A percentile compares a stretch with the other conserved stretches of the same genome.
Conservation (phyloP, 495 filamentous ascomycete species). For the Thozetella sp. region DNA sequence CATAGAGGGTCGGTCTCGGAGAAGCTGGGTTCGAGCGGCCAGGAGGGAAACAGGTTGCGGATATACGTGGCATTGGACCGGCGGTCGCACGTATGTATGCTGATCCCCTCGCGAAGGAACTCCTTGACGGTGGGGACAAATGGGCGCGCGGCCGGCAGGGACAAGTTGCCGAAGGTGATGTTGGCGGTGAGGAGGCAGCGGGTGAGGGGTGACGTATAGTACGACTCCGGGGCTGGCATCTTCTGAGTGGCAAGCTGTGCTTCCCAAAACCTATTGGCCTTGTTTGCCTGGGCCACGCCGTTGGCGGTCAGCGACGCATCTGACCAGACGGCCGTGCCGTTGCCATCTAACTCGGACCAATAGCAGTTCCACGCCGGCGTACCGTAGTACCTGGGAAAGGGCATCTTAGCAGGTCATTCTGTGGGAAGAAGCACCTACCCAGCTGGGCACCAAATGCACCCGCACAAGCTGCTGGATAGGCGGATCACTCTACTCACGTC, state of each 20-base stretch:
- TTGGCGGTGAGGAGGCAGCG: slow-evolving; percentile 66
- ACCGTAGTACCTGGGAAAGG: not conserved
- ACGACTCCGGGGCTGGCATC: slow-evolving; percentile 67
- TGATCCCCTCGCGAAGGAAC: slow-evolving; percentile 69
- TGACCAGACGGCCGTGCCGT: slow-evolving; percentile 64
- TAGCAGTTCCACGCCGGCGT: slow-evolving; percentile 55
- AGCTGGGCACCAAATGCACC: no score
- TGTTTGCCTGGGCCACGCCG: slow-evolving; percentile 63
- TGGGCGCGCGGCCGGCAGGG: slow-evolving; percentile 45
- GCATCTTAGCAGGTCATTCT: not conserved
- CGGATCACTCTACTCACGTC: no score
- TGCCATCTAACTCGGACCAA: slow-evolving; percentile 70
- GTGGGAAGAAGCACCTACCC: not conserved
- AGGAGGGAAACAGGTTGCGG: slow-evolving; percentile 54
- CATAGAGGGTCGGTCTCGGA: slow-evolving; percentile 63
- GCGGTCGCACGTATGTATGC: slow-evolving; percentile 76
- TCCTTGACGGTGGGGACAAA: slow-evolving; percentile 71
- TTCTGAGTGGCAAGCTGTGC: slow-evolving; percentile 52
- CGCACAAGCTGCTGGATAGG: no score
- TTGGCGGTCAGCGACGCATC: slow-evolving; percentile 66
- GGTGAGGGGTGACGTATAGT: slow-evolving; percentile 67
- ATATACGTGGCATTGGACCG: slow-evolving; percentile 60
- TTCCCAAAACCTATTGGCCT: slow-evolving; percentile 68
- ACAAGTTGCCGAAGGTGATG: slow-evolving; percentile 60
- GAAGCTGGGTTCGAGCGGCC: slow-evolving; percentile 65